Percentiles rank a stretch among this genome's conserved stretches.
phyloP scores from a whole-genome alignment of 139 green algal species.

The Chlamydomonas incerta region DNA sequence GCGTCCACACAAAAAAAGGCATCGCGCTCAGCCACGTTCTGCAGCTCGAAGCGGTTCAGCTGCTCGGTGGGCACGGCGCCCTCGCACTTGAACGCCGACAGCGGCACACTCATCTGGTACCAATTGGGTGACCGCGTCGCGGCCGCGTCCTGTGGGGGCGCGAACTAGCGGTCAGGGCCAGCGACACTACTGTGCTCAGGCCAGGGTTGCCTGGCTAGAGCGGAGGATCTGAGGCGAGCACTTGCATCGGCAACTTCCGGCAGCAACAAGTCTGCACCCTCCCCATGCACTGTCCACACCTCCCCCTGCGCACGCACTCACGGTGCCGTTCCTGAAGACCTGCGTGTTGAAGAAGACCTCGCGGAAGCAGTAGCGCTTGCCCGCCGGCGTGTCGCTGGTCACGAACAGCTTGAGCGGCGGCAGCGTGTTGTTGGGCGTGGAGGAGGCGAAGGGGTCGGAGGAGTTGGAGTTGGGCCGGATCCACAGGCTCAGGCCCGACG shows the following conservation, averaged over 20 bases:
- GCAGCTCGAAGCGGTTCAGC: constrained; percentile 19
- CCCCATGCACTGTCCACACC: too few relatives aligned
- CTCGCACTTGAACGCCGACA: constrained; percentile 29
- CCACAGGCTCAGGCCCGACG: constrained; percentile 34
- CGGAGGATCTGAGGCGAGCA: too few relatives aligned
- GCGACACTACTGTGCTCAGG: too few relatives aligned
- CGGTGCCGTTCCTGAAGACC: background rate
- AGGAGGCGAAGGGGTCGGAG: constrained; percentile 15
- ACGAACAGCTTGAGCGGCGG: constrained; percentile 12
- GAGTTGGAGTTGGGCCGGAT: constrained; percentile 36
- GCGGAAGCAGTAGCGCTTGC: constrained; percentile 25
- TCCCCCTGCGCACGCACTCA: too few relatives aligned
- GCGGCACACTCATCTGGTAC: constrained; percentile 22
- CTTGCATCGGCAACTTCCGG: too few relatives aligned
- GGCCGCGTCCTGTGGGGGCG: too few relatives aligned
- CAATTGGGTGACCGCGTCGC: background rate
- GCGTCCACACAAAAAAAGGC: too few relatives aligned
- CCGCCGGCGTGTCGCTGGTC: background rate
- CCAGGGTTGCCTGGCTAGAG: too few relatives aligned
- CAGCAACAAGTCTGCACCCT: too few relatives aligned
- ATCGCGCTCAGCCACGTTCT: too few relatives aligned
- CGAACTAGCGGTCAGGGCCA: too few relatives aligned
- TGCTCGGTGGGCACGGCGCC: background rate
- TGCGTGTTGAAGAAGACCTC: constrained; percentile 33
- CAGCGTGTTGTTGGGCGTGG: constrained; percentile 18